A percentile compares a stretch with the other conserved stretches of the same genome.
These are phyloP conservation scores for Stereum hirsutum DNA, from an alignment of 1,284 basidiomycete genomes.

Conservation along the genomic window DNA sequence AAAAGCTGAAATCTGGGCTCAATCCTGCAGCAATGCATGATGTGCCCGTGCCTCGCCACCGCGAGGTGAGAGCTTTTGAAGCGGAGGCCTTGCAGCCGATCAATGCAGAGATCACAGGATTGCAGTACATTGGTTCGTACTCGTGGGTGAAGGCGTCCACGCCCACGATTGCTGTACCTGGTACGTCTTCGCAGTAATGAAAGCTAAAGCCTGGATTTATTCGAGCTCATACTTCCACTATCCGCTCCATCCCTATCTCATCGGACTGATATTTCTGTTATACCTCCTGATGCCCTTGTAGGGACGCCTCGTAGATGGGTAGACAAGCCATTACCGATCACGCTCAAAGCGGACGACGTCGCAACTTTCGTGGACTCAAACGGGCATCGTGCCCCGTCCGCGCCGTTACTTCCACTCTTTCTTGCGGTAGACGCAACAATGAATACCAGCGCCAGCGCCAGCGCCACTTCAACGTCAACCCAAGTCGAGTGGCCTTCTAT, in stretches of 20 bases:
- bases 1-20: too few species aligned
- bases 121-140: not conserved
- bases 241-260: not conserved
- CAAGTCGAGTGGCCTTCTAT: conserved; percentile 36
- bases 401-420: not conserved
- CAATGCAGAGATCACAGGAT: not conserved
- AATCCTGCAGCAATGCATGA: too few species aligned
- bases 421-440: not conserved
- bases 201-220: too few species aligned
- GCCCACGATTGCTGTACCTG: not conserved
- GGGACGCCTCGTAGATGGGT: not conserved
- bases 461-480: too few species aligned
- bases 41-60: too few species aligned
- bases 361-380: not conserved
- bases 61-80: not conserved
- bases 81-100: too few species aligned
- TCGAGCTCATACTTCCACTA: not conserved
- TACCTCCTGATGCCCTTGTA: too few species aligned
- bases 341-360: not conserved
- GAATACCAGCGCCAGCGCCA: too few species aligned
- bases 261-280: too few species aligned
- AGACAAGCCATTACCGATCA: not conserved
- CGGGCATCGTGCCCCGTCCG: not conserved
- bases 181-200: too few species aligned
- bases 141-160: not conserved